Conservation (phyloP, 2,329 filamentous ascomycete species). For the Beauveria caledonica region DNA sequence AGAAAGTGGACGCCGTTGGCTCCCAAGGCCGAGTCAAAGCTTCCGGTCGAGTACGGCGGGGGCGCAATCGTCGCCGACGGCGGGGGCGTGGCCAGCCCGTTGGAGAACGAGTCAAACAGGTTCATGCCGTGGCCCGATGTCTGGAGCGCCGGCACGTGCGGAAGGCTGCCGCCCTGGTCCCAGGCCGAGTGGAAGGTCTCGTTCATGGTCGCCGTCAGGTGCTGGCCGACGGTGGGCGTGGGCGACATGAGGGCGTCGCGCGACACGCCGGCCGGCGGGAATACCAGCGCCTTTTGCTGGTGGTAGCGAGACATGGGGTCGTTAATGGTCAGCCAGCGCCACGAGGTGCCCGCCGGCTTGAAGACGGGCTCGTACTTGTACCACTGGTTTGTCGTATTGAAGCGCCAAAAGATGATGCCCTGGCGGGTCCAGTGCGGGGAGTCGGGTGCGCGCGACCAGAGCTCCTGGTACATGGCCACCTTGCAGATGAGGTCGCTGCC, state of each 20-base stretch:
- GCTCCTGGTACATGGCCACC: constrained; percentile 60
- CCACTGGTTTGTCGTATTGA: constrained; percentile 45
- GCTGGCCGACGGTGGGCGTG: constrained; percentile 40
- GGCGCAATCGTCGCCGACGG: constrained; percentile 42
- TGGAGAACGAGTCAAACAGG: constrained; percentile 42
- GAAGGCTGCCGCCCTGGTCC: constrained; percentile 26
- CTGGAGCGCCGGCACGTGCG: constrained; percentile 27
- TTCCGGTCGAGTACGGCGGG: constrained; percentile 35
- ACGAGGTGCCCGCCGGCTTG: constrained; percentile 46
- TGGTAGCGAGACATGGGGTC: constrained; percentile 52
- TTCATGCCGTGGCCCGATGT: constrained; percentile 27
- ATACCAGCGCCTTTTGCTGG: constrained; percentile 38
- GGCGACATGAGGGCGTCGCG: constrained; percentile 46
- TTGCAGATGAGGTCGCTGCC: constrained; percentile 50
- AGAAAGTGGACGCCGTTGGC: constrained; percentile 24
- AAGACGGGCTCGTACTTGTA: constrained; percentile 40
- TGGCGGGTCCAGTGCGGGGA: constrained; percentile 46
- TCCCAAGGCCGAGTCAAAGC: constrained; percentile 34
- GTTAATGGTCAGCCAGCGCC: constrained; percentile 54
- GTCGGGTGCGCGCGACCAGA: constrained; percentile 47
- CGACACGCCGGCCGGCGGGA: constrained; percentile 25
- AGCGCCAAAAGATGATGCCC: constrained; percentile 56
- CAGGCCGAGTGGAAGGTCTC: constrained; percentile 47
- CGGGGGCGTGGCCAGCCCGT: constrained; percentile 49
- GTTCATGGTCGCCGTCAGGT: constrained; percentile 46